Evolutionary conservation across 345 rosid genomes (phyloP).

Genomic region (Salix koriyanagi): DNA sequence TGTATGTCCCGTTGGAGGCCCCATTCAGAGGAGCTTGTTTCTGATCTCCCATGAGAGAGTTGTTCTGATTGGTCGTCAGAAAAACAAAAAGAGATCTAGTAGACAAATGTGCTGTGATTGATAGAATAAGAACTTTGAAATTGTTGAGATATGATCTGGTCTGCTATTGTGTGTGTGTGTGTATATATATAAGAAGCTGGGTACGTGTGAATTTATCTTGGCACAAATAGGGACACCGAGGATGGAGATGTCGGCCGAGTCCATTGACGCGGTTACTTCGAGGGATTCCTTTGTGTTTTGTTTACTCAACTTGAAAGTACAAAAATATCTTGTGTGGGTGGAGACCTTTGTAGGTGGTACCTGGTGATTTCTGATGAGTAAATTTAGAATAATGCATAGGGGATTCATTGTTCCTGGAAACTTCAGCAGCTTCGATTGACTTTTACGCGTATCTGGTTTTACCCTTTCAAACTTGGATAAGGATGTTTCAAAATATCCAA

Average conservation of each 20-base stretch:
- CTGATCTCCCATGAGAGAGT: slow-evolving; percentile 38
- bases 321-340: not conserved
- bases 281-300: not conserved
- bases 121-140: not conserved
- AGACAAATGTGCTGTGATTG: not conserved
- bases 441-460: not conserved
- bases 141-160: not conserved
- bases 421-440: not conserved
- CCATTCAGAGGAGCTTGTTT: slow-evolving; percentile 52
- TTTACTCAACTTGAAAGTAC: not conserved
- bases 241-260: not conserved
- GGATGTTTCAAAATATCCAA: not conserved
- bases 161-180: not conserved
- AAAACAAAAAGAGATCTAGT: not conserved
- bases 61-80: not conserved
- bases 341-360: not conserved
- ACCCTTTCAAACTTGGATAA: not conserved
- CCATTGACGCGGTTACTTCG: slow-evolving; percentile 32
- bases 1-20: slow-evolving; percentile 63
- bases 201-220: not conserved
- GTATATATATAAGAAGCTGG: not conserved
- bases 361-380: not conserved
- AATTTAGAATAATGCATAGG: not conserved
- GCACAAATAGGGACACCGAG: not conserved
- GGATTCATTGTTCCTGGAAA: not conserved